Evolutionary conservation across 2,329 filamentous ascomycete genomes (phyloP).

Genomic region (Penicillium sp.): DNA sequence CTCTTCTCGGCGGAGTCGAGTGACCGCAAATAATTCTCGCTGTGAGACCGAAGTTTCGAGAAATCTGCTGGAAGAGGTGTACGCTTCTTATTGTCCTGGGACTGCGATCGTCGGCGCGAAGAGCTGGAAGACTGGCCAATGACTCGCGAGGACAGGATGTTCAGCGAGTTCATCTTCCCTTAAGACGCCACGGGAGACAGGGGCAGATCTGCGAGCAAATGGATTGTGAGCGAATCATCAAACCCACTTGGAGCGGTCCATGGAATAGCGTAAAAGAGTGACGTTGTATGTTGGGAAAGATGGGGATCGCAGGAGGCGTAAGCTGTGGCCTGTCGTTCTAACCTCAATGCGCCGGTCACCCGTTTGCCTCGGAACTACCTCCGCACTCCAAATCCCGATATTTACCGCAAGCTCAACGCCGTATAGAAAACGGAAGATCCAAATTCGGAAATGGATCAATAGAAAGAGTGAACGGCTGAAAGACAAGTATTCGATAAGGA

Average conservation of each 20-base stretch:
- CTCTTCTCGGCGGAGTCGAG: slow-evolving; percentile 29
- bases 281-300: slow-evolving; percentile 11
- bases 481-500: slow-evolving; percentile 3
- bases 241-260: slow-evolving; percentile 15
- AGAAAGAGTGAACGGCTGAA: slow-evolving; percentile 8
- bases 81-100: slow-evolving; percentile 47
- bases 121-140: slow-evolving; percentile 57
- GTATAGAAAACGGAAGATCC: background rate
- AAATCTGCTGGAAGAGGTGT: slow-evolving; percentile 33
- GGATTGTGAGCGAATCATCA: slow-evolving; percentile 20
- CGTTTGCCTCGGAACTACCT: slow-evolving; percentile 28
- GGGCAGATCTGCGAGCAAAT: slow-evolving; percentile 33
- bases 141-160: slow-evolving; percentile 84
- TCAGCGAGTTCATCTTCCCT: slow-evolving; percentile 90
- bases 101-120: slow-evolving; percentile 53
- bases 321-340: slow-evolving; percentile 25
- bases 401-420: slow-evolving; percentile 7
- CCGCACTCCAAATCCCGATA: slow-evolving; percentile 16
- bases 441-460: background rate
- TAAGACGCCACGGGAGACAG: slow-evolving; percentile 46
- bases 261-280: slow-evolving; percentile 7
- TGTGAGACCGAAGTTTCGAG: slow-evolving; percentile 43
- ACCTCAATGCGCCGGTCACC: slow-evolving; percentile 43
- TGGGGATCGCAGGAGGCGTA: slow-evolving; percentile 18
- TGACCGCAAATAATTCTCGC: slow-evolving; percentile 39